A percentile compares a stretch with the other conserved stretches of the same genome.
These are phyloP conservation scores for Hypoxylon sp. DNA, from an alignment of 2,329 filamentous ascomycete species.

Conservation along the genomic window DNA sequence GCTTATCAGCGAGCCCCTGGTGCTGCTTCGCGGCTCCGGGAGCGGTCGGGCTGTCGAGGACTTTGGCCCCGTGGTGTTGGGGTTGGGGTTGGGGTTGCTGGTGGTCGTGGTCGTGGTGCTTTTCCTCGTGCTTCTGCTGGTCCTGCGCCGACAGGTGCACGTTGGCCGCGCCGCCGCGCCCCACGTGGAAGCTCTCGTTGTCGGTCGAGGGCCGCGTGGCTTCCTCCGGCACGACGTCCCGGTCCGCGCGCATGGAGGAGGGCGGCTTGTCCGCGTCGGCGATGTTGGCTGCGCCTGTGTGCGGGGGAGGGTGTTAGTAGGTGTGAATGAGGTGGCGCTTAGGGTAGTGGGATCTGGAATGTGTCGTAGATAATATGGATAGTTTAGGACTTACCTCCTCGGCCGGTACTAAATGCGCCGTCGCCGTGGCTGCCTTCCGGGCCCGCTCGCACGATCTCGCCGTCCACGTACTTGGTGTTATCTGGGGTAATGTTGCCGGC, in stretches of 20 bases:
- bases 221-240: conserved; percentile 65
- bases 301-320: background rate
- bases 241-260: conserved; percentile 60
- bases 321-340: background rate
- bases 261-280: conserved; percentile 60
- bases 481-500: conserved; percentile 72
- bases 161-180: conserved; percentile 72
- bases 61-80: conserved; percentile 30
- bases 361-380: conserved; percentile 5
- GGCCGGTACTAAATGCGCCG: conserved; percentile 70
- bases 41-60: conserved; percentile 51
- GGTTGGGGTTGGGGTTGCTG: too few species aligned
- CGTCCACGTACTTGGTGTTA: conserved; percentile 71
- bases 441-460: conserved; percentile 70
- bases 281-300: conserved; percentile 70
- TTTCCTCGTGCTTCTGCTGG: conserved; percentile 36
- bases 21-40: conserved; percentile 46
- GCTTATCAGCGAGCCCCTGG: conserved; percentile 66
- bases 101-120: conserved; percentile 16
- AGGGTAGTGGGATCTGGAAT: background rate
- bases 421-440: conserved; percentile 68
- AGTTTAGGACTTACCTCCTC: conserved; percentile 63
- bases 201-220: conserved; percentile 64
- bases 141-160: conserved; percentile 57
- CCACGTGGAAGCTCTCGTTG: conserved; percentile 66